Base-by-base conservation (phyloP, 768 basidiomycete genomes). In the Baorangia bicolor region DNA sequence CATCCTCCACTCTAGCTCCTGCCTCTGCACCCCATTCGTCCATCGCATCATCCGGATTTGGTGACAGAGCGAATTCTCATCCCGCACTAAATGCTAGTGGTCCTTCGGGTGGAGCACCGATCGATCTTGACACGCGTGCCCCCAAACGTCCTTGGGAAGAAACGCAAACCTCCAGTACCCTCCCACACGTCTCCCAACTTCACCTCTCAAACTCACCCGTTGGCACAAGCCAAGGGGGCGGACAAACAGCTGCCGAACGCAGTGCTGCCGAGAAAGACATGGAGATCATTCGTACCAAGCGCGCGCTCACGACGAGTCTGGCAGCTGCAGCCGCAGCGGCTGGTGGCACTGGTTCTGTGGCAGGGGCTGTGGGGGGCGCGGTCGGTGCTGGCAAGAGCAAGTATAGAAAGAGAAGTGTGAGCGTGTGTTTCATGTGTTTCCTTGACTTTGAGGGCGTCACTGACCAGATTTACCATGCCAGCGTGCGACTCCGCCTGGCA, bases 141-240 rank as follows among this genome's bases (percentile, higher is more conserved):
- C 88, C 87, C 18, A 92, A 90, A 65, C 71, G 89, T 51, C 88
- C 89, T 48, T 91, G 90, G 89, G 89, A 90, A 69, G 89, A 90
- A 57, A 69, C 68, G 13, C 68, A 69, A 21, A 18, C 35, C 2
- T 53, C 66, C 8, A 51, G 47, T 21, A 42, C 54, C 37, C 58
- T 59, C n/a, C 62, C 59, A 14, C 64, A 70, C 13, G 59, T 62
- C 40, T 64, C 66, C 9, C 65, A 65, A 28, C 62, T 68, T 20
- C 64, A 69, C 23, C 65, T 68, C 25, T 59, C 64, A 13, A 56
- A 47, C 49, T 52, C 60, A 4, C 49, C 64, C 13, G 23, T 39
- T 21, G 57, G 60, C 12, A 11, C 51, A 20, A 53, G 54, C 16
- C 61, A 53, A 35, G 61, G 49, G 11, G 37, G 49, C 8, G 68